Evolutionary conservation across 805 yeast species (phyloP).

Genomic region (Candida tibetensis): DNA sequence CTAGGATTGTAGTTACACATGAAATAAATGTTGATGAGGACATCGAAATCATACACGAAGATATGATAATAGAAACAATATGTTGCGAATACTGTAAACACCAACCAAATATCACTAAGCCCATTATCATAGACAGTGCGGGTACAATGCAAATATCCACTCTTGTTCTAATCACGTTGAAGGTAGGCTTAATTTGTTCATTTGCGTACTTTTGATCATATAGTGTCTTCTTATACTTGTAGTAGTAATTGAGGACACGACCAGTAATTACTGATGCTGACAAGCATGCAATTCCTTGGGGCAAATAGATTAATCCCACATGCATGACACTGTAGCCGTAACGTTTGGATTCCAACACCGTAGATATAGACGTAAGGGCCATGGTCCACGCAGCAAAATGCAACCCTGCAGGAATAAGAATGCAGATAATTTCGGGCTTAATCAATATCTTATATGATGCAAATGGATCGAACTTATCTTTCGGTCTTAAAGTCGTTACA

Average conservation of each 20-base stretch:
- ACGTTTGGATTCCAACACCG: slow-evolving; percentile 43
- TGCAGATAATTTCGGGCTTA: slow-evolving; percentile 43
- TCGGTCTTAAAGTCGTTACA: slow-evolving; percentile 7
- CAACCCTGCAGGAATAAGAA: slow-evolving; percentile 57
- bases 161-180: slow-evolving; percentile 56
- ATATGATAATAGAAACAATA: slow-evolving; percentile 55
- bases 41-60: slow-evolving; percentile 54
- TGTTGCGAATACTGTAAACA: slow-evolving; percentile 49
- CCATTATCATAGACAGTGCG: slow-evolving; percentile 37
- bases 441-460: slow-evolving; percentile 43
- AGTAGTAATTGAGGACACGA: slow-evolving; percentile 50
- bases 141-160: slow-evolving; percentile 44
- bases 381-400: slow-evolving; percentile 71
- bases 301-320: slow-evolving; percentile 70
- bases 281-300: slow-evolving; percentile 68
- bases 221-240: slow-evolving; percentile 27
- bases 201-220: slow-evolving; percentile 21
- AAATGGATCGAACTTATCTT: slow-evolving; percentile 6
- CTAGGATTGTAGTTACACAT: slow-evolving; percentile 59
- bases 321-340: slow-evolving; percentile 53
- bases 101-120: slow-evolving; percentile 69
- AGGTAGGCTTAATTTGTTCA: slow-evolving; percentile 21
- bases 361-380: slow-evolving; percentile 62
- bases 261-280: slow-evolving; percentile 62
- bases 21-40: slow-evolving; percentile 56